Evolutionary conservation across 139 green algal genomes (phyloP), one percentile per base, ranked within the genome.

Genomic region (Mesotaenium endlicherianum): DNA sequence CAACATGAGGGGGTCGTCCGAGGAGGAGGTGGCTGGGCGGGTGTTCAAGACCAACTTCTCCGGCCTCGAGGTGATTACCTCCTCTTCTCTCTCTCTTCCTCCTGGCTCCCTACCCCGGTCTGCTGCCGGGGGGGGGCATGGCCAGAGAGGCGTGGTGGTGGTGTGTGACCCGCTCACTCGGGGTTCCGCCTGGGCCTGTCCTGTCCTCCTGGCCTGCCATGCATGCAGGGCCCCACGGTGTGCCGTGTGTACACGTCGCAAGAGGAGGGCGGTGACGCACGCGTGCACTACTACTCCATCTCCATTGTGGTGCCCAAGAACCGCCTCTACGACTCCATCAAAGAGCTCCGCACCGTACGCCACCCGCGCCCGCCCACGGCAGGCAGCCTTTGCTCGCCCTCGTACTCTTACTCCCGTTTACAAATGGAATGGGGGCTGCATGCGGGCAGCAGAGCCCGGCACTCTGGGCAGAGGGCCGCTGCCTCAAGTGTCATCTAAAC

Each of bases 141-240:
- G 16, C 31, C 11, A 0, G 67, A 75, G n/a, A n/a, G n/a, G n/a
- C n/a, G n/a, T n/a, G n/a, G n/a, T 44, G 67, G 2, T 49, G 1
- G 14, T 0, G 14, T 74, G 34, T 17, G 1, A 31, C 5, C 64
- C 34, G 30, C 41, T 74, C 14, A 74, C 36, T 44, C 34, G 3
- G 26, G 20, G 34, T 38, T 6, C 64, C 36, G 6, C 2, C 36
- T 38, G 30, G 1, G 1, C 64, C 38, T 2, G 5, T 31, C 5
- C 34, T 2, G 34, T 72, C 8, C 34, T 72, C 60, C 34, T 42
- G 2, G 26, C 34, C 64, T 38, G 1, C 64, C 14, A 74, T 38
- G 17, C 34, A n/a, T n/a, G n/a, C 82, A 97, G 90, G 96, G 96
- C n/a, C 96, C 96, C 75, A 98, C 96, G 34, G 92, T 99, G 44